Evolutionary conservation across 1,139 yeast species (phyloP).

Genomic region (Suhomyces kunorum): DNA sequence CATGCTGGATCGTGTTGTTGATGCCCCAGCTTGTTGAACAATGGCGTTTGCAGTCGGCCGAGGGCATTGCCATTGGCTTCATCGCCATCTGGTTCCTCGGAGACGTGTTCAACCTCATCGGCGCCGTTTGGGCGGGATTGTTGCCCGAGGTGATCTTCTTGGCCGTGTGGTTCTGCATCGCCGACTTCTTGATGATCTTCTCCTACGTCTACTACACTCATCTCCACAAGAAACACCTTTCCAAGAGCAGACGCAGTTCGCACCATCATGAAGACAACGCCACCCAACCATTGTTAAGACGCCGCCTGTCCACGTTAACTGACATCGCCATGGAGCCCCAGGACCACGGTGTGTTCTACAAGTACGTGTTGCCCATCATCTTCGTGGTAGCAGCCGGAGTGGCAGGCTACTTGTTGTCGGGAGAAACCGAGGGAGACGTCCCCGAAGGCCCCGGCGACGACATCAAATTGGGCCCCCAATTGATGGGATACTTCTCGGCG

Average conservation of each 20-base stretch:
- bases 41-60: conserved; percentile 76
- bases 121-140: conserved; percentile 70
- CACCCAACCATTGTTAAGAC: conserved; percentile 31
- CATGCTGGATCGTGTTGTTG: conserved; percentile 81
- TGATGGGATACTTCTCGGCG: conserved; percentile 74
- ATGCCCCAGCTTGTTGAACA: conserved; percentile 82
- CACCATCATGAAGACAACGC: conserved; percentile 9
- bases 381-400: conserved; percentile 71
- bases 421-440: conserved; percentile 21
- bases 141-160: conserved; percentile 69
- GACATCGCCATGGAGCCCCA: conserved; percentile 48
- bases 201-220: conserved; percentile 61
- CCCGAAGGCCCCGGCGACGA: conserved; percentile 11
- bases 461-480: conserved; percentile 60
- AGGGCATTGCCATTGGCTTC: conserved; percentile 74
- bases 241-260: conserved; percentile 11
- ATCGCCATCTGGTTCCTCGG: conserved; percentile 73
- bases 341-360: conserved; percentile 47
- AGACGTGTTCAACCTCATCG: conserved; percentile 66
- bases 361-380: conserved; percentile 58
- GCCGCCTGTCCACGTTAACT: conserved; percentile 47
- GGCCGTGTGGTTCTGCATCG: conserved; percentile 75
- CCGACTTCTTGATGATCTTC: conserved; percentile 61
- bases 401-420: conserved; percentile 58
- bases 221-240: conserved; percentile 39